Conservation (phyloP, 805 yeast genomes). For the Jamesozyma lodderae region DNA sequence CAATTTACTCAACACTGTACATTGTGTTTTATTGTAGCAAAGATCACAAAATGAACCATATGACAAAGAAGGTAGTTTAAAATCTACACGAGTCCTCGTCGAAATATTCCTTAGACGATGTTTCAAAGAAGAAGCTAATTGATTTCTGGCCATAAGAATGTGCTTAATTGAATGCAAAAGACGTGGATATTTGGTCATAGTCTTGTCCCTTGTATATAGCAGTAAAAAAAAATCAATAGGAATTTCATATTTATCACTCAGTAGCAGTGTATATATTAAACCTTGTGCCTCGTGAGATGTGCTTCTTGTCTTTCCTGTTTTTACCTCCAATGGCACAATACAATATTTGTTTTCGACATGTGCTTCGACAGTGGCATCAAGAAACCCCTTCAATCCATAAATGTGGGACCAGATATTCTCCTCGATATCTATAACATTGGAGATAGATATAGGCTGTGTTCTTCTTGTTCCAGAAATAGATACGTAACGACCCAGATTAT, state of each 20-base stretch:
- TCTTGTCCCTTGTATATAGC: conserved; percentile 59
- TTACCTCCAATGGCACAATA: conserved; percentile 81
- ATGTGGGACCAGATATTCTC: conserved; percentile 88
- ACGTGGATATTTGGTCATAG: conserved; percentile 47
- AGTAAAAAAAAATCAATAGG: conserved; percentile 57
- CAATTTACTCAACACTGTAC: conserved; percentile 58
- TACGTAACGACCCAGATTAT: conserved; percentile 20
- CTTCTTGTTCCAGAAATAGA: conserved; percentile 26
- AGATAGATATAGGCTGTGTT: conserved; percentile 40
- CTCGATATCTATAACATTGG: conserved; percentile 71
- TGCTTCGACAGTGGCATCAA: conserved; percentile 79
- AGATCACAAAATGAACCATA: conserved; percentile 48
- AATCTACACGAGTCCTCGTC: conserved; percentile 4
- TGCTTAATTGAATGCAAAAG: conserved; percentile 51
- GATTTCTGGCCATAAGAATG: conserved; percentile 64
- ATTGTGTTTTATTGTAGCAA: conserved; percentile 47
- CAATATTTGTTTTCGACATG: conserved; percentile 34
- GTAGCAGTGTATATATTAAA: conserved; percentile 65
- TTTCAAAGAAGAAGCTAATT: conserved; percentile 49
- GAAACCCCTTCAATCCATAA: conserved; percentile 80
- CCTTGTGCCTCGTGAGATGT: conserved; percentile 80
- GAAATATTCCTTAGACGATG: conserved; percentile 29
- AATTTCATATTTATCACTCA: conserved; percentile 70
- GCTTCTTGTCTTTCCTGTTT: conserved; percentile 63
- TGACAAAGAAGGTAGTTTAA: conserved; percentile 46